A percentile compares a stretch with the other conserved stretches of the same genome.
Conservation (phyloP, 768 basidiomycete genomes). For the Suillus discolor region DNA sequence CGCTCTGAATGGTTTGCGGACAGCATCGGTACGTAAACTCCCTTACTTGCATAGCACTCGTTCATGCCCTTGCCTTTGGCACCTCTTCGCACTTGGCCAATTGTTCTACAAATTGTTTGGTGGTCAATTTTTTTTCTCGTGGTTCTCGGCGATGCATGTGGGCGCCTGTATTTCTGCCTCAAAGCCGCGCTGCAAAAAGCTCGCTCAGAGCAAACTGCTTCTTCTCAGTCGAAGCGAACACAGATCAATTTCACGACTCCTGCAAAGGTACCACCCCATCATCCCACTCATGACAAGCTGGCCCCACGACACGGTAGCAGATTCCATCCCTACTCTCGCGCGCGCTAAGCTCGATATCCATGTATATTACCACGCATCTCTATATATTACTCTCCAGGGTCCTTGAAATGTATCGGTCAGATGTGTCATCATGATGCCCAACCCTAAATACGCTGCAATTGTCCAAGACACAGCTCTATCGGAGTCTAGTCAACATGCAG, state of each 20-base stretch:
- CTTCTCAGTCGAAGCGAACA: conserved; percentile 56
- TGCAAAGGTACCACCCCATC: conserved; percentile 18
- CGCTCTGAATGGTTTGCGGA: conserved; percentile 75
- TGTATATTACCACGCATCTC: neutral
- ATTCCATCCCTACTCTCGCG: conserved; percentile 31
- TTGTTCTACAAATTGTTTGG: conserved; percentile 9
- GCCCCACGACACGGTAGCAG: conserved; percentile 23
- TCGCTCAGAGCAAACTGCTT: conserved; percentile 61
- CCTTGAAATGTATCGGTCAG: too few species aligned
- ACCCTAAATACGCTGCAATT: neutral
- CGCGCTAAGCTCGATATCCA: conserved; percentile 18
- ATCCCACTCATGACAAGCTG: conserved; percentile 20
- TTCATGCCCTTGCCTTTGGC: conserved; percentile 9
- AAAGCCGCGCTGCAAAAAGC: conserved; percentile 66
- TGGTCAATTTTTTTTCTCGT: neutral
- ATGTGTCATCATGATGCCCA: neutral
- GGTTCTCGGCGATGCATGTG: conserved; percentile 3
- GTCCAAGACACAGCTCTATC: neutral
- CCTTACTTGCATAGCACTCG: neutral
- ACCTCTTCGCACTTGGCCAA: conserved; percentile 7
- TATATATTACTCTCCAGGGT: neutral
- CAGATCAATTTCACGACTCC: conserved; percentile 63
- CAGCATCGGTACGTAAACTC: conserved; percentile 64
- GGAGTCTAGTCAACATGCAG: neutral
- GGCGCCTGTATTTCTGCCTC: conserved; percentile 10